phyloP scores from a whole-genome alignment of 129 eudicot genomes.

The Chrysanthemum seticuspe region DNA sequence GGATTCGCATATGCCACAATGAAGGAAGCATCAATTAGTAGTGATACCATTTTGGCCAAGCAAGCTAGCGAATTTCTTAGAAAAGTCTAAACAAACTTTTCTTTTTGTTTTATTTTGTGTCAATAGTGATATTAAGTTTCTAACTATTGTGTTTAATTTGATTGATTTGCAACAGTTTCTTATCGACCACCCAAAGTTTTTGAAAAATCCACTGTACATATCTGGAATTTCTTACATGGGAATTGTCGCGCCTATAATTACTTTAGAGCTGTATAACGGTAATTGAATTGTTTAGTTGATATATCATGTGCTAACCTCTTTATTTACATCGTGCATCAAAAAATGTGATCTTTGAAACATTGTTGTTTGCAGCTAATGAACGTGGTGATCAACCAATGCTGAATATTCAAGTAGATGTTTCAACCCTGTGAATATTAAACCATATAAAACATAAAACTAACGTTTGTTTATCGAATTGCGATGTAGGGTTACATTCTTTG shows the following conservation, averaged over 20 bases:
- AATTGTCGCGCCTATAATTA: slow-evolving; percentile 6
- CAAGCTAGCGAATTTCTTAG: slow-evolving; percentile 10
- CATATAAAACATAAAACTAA: not conserved
- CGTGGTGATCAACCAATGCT: slow-evolving; percentile 14
- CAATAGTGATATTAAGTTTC: not conserved
- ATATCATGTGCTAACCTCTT: not conserved
- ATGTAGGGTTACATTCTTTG: slow-evolving; percentile 28
- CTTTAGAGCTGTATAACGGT: slow-evolving; percentile 19
- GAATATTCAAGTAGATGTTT: slow-evolving; percentile 22
- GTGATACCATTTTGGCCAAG: not conserved
- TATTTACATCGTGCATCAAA: not conserved
- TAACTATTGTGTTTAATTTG: not conserved
- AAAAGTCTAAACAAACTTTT: slow-evolving; percentile 7
- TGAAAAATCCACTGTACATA: slow-evolving; percentile 16
- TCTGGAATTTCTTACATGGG: slow-evolving; percentile 18
- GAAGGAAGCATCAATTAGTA: slow-evolving; percentile 7
- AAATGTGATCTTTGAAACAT: slow-evolving; percentile 1
- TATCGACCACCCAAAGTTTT: slow-evolving; percentile 19
- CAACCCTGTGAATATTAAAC: not conserved
- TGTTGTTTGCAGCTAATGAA: slow-evolving; percentile 17
- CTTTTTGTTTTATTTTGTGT: not conserved
- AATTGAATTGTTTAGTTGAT: not conserved
- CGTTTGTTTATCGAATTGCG: not conserved
- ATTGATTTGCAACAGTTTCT: slow-evolving; percentile 17
- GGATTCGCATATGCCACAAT: slow-evolving; percentile 17